These are phyloP conservation scores for Tulasnella sp. DNA, from an alignment of 768 basidiomycete genomes.

Conservation along the genomic window DNA sequence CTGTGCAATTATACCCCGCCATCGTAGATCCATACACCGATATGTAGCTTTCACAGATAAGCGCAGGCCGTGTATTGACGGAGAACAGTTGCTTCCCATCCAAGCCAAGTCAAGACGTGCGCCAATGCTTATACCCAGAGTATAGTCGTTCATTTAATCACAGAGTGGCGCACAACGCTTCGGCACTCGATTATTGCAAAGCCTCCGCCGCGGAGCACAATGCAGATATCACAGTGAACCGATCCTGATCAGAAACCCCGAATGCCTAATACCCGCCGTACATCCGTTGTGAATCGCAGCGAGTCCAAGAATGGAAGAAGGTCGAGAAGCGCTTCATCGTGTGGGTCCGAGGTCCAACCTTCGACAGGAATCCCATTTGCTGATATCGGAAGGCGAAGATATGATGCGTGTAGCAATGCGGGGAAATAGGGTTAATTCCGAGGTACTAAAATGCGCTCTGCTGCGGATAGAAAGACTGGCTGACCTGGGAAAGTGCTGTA, in stretches of 20 bases:
- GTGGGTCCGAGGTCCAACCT: constrained; percentile 97
- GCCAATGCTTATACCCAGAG: no score
- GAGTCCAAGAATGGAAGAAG: constrained; percentile 92
- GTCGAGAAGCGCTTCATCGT: constrained; percentile 93
- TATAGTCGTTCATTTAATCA: no score
- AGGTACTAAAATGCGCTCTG: neutral
- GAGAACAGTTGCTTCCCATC: no score
- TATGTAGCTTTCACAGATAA: no score
- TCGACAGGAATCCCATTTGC: constrained; percentile 98
- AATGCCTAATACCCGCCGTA: constrained; percentile 80
- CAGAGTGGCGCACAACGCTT: no score
- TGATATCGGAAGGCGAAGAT: constrained; percentile 29
- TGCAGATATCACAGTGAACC: no score
- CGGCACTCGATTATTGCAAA: no score
- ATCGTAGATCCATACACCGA: no score
- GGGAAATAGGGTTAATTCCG: neutral
- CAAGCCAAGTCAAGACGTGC: no score
- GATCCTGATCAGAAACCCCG: constrained; percentile 22
- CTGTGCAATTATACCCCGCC: no score
- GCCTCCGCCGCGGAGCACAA: no score
- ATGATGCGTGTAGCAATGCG: neutral
- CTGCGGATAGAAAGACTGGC: neutral
- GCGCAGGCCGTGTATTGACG: no score
- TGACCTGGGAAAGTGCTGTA: constrained; percentile 88
- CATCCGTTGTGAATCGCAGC: constrained; percentile 89